Base-by-base conservation (phyloP, 805 yeast genomes). In the Komagataella pastoris region DNA sequence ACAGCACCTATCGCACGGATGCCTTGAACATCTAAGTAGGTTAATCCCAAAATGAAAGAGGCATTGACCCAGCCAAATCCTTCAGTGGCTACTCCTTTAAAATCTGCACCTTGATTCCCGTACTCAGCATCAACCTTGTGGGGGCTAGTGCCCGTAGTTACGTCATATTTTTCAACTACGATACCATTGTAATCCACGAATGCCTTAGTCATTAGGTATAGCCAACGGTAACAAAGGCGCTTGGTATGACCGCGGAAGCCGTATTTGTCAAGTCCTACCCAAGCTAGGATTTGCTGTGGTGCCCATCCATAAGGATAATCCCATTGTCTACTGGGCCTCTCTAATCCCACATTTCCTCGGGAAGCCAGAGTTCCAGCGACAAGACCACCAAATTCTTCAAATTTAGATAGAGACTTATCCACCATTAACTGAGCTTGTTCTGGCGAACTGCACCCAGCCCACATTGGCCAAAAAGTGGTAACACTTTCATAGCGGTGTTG, bases 1-100 rank as follows among this genome's bases (percentile, higher is more conserved):
- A 85, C 79, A 3, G 90, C 77, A 0, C 95, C 96, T 54, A 89
- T 70, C 1, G 90, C 88, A 55, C 96, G 73, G 53, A 74, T 74
- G 2, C 90, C 89, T 56, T 79, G 81, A 50, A 73, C 72, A 55
- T 80, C 80, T 65, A 86, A 68, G 54, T 77, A 78, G 19, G 83
- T 74, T 54, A 88, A 68, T 0, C 97, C 97, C 54, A 85, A 64
- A 24, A 84, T 60, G 65, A 79, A 89, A 58, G 93, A 81, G 5
- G 98, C 85, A 69, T 91, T 91, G 50, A 91, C 97, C 99, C 99
- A 91, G 1, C 98, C 99, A 66, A 91, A 91, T 1, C 99, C 99
- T 67, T 93, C 97, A 6, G 85, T 83, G 0, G 96, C 95, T 46
- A 86, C 97, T 48, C 96, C 96, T 64, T 85, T 85, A 62, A 89